Conservation (phyloP, 176 grass and related monocot genomes). For the Triticum monococcum region DNA sequence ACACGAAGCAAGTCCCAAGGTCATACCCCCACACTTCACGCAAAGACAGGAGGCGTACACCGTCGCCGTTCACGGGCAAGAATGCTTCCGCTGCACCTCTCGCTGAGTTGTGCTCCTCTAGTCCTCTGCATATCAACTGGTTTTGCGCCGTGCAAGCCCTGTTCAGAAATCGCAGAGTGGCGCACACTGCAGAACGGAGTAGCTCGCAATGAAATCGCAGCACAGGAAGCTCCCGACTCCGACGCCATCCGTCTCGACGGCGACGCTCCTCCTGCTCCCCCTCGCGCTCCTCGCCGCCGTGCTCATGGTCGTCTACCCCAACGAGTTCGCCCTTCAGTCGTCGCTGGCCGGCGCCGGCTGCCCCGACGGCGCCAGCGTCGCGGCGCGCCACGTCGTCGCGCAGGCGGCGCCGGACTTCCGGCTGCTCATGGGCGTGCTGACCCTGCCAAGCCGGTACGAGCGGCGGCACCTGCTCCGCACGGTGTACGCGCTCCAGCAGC, state of each 20-base stretch:
- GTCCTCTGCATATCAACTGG: neutral
- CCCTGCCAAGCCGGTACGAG: constrained; percentile 31
- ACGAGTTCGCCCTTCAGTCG: constrained; percentile 19
- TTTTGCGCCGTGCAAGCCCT: neutral
- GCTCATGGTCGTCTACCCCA: constrained; percentile 32
- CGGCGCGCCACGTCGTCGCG: neutral
- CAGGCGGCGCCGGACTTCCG: constrained; percentile 8
- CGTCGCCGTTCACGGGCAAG: neutral
- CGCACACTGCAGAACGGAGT: too few relatives aligned
- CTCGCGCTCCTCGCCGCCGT: constrained; percentile 18
- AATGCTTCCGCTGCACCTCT: neutral
- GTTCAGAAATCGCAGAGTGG: neutral
- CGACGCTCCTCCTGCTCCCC: constrained; percentile 29
- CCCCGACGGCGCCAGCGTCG: neutral
- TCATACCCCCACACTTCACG: neutral
- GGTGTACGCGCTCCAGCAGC: constrained; percentile 43
- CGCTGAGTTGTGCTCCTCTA: too few relatives aligned
- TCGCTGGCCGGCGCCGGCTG: neutral
- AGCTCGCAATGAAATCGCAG: constrained; percentile 13
- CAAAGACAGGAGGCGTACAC: neutral
- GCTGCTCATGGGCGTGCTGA: constrained; percentile 47
- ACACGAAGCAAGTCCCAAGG: neutral
- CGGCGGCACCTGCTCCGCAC: constrained; percentile 49
- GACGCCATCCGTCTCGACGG: neutral
- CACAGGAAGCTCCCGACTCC: neutral